Evolutionary conservation across 1,284 basidiomycete species (phyloP), one percentile per base, ranked within the genome.

Genomic region (Trichosporon sp.): DNA sequence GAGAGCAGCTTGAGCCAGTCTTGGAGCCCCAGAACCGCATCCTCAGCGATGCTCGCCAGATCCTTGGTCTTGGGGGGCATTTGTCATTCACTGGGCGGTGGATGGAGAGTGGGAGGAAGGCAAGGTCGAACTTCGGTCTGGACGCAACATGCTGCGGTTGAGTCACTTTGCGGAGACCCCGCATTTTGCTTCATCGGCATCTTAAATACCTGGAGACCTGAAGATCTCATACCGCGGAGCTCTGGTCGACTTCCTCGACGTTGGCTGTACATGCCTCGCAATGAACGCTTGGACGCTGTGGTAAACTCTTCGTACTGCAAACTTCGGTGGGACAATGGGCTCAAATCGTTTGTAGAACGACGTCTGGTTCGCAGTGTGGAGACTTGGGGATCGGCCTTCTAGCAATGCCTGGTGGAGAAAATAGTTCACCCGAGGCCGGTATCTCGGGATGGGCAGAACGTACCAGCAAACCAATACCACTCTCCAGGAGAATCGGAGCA

Each of bases 1-100:
- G 90, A 88, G 12, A 94, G 83, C 12, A 91, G 75, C 80, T 92
- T 90, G 13, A 95, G 84, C 82, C 92, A 95, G 29, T 86, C 85
- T 13, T 89, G 89, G 5, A 95, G 79, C 21, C 89, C 81, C 9
- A 94, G 84, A 70, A 75, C 71, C 2, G 74, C 72, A 11, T 75
- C 76, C 8, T 76, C 70, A 1, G 72, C 27, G 2, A 69, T 23
- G 23, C 74, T 68, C 2, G 73, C 34, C 23, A 51, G n/a, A 4
- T 34, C 62, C 5, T 62, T 25, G 13, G 65, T 32, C 58, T 72
- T 75, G 5, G 72, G 73, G 3, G 73, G 73, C 75, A 76, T 77
- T 15, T 29, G 21, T 51, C 29, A 35, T 15, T 27, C 4, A n/a
- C 15, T 21, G 29, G 18, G 21, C 15, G 29, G 27, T 29, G 56